Evolutionary conservation across 2,329 filamentous ascomycete genomes (phyloP), one percentile per base, ranked within the genome.

Genomic region (Fusarium irregulare): DNA sequence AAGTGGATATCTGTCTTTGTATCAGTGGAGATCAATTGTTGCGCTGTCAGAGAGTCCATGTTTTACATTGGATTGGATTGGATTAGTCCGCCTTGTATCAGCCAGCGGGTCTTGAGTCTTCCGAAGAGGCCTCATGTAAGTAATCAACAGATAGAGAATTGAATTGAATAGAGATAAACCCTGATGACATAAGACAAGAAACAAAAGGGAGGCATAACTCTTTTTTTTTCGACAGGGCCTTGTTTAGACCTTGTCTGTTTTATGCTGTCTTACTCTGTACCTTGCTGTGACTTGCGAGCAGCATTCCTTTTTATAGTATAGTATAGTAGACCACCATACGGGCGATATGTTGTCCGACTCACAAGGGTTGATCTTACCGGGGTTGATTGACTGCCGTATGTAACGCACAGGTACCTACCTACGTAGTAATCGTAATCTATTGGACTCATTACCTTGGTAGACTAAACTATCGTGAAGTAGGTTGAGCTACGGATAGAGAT

Each of bases 241-340:
- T 42, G 34, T 42, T 53, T 51, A 18, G 18, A 51, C 48, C 48
- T 51, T 23, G 48, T 27, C 25, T 32, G 32, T 51, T 40, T 20
- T 40, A 48, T 45, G 40, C 23, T 50, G 32, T 50, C n/a, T 14
- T 18, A 23, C 16, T 32, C 20, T 30, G n/a, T 48, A 23, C 42
- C 45, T 28, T 46, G 37, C 40, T 41, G 25, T 60, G 23, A 14
- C 34, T 42, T 42, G 16, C 20, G 21, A 32, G 49, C 23, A 49
- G 47, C 18, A 37, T 56, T 65, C 54, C 54, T 65, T 60, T 65
- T 60, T 60, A 64, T 65, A 65, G 60, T n/a, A 64, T 65, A 65
- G 60, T n/a, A 32, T 27, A 42, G 28, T 28, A 28, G 1, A 10
- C 27, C 5, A 37, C 6, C 34, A 37, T 37, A 53, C 46, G 41